Evolutionary conservation across 768 basidiomycete genomes (phyloP), one percentile per base, ranked within the genome.

Genomic region (Mycena epipterygia): DNA sequence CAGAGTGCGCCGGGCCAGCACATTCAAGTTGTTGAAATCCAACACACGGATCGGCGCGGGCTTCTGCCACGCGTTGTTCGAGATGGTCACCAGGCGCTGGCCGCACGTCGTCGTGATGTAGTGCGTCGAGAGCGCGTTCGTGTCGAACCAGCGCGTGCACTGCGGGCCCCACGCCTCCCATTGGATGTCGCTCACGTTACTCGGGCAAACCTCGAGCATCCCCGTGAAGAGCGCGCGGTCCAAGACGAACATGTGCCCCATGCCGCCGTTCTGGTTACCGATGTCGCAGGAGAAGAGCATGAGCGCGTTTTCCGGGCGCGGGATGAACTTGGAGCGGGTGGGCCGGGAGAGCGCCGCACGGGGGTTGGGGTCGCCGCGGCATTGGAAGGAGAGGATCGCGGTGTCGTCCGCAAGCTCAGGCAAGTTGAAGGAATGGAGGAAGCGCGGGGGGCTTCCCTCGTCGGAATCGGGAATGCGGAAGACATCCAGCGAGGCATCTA

Each of bases 81-180:
- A 29, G 60, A 70, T 69, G 29, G 53, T 5, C 12, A 64, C 68
- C 58, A 73, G 25, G 16, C 72, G 63, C 46, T 33, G 41, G 17
- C 72, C 68, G 3, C 25, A 30, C 2, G 72, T 67, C 2, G 59
- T 51, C n/a, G 72, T 73, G 56, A 73, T 69, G 41, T 69, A 67
- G 19, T 66, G 67, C 37, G 19, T 56, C 27, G 58, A 51, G 23
- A 62, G 12, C 27, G 21, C 21, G 2, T 8, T 16, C 8, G 51
- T 64, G 32, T 66, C 53, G 37, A 73, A 33, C 67, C 67, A 73
- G 39, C 68, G 67, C 2, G 59, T 35, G 32, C 68, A 68, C 6
- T 9, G 32, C 33, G 64, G 64, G 58, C 72, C 72, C 72, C 72
- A 73, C 14, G 7, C 25, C 13, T 27, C n/a, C 67, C 68, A 44